A percentile compares a stretch with the other conserved stretches of the same genome.
These are phyloP conservation scores for Triangularia verruculosa DNA, from an alignment of 2,329 filamentous ascomycete species.

Conservation along the genomic window DNA sequence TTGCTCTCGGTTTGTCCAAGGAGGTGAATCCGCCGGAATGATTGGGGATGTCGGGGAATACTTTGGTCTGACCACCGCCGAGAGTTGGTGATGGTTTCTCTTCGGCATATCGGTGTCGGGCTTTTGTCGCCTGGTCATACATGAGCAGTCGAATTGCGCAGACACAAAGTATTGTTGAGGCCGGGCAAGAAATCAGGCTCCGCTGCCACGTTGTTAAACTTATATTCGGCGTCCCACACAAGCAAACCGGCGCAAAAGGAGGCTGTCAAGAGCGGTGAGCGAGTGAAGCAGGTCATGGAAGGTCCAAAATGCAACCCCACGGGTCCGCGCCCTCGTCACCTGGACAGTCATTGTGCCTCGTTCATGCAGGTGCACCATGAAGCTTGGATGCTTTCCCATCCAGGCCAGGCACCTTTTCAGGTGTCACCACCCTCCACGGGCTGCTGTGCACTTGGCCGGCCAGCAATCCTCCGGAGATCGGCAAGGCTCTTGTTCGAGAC, in stretches of 20 bases:
- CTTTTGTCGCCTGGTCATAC: conserved; percentile 5
- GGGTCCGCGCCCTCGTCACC: conserved; percentile 19
- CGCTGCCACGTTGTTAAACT: conserved; percentile 17
- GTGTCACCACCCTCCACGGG: neutral
- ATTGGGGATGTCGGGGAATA: neutral
- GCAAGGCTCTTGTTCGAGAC: neutral
- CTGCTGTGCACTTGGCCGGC: neutral
- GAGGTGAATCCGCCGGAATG: neutral
- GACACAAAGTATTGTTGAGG: neutral
- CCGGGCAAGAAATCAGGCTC: conserved; percentile 7
- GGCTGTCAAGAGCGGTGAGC: neutral
- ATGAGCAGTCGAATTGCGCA: conserved; percentile 10
- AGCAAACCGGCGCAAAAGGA: neutral
- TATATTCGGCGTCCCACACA: conserved; percentile 12
- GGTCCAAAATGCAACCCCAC: neutral
- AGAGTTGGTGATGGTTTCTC: neutral
- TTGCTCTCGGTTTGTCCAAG: neutral
- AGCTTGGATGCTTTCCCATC: neutral
- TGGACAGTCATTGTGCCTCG: conserved; percentile 22
- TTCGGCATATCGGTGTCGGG: neutral
- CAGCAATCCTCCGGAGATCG: neutral
- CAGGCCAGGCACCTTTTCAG: conserved; percentile 3
- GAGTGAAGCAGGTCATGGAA: neutral
- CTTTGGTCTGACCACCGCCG: neutral
- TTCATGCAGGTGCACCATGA: conserved; percentile 19